A percentile compares a stretch with the other conserved stretches of the same genome.
phyloP scores from a whole-genome alignment of 768 basidiomycete species.

The Suillus occidentalis region DNA sequence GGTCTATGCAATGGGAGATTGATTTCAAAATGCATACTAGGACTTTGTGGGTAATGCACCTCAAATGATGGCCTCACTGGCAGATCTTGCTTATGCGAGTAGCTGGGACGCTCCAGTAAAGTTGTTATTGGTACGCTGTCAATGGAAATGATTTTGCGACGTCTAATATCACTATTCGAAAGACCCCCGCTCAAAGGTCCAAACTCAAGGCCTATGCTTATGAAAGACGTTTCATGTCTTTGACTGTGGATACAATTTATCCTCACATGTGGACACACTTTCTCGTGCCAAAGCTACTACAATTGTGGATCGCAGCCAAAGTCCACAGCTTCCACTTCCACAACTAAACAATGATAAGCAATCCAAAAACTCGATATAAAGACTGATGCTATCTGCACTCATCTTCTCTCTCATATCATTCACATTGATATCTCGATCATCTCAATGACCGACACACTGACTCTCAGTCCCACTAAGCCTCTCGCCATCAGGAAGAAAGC shows the following conservation, averaged over 20 bases:
- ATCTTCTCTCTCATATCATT: too few relatives aligned
- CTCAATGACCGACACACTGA: neutral
- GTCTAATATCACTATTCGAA: neutral
- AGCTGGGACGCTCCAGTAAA: neutral
- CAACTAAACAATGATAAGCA: neutral
- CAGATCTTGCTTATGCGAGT: neutral
- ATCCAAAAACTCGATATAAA: neutral
- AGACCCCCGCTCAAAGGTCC: too few relatives aligned
- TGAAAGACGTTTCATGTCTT: neutral
- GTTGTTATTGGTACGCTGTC: neutral
- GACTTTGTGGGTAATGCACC: neutral
- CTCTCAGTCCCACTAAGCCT: neutral
- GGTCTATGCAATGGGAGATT: neutral
- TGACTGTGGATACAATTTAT: neutral
- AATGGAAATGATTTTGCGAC: neutral
- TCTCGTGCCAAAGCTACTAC: neutral
- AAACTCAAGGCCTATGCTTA: neutral
- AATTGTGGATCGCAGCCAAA: neutral
- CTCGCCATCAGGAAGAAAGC: neutral
- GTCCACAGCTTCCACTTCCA: neutral
- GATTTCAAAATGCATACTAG: neutral
- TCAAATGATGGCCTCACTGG: neutral
- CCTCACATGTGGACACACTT: neutral
- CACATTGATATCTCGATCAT: too few relatives aligned
- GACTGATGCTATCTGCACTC: neutral